These are phyloP conservation scores for Mrakia frigida DNA, from an alignment of 768 basidiomycete species.

Conservation along the genomic window DNA sequence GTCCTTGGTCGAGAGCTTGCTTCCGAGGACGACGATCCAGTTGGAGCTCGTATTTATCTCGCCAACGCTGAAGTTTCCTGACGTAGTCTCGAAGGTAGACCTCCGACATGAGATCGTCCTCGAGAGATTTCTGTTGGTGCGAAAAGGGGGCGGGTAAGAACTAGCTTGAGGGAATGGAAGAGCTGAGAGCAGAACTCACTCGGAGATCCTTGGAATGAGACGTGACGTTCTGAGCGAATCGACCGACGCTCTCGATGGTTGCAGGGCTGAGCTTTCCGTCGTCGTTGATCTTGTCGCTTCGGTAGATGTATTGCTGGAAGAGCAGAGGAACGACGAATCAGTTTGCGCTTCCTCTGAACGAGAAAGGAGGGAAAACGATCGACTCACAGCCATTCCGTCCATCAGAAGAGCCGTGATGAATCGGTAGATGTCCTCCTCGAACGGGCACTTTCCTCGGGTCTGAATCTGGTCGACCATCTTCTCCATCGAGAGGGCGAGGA, in stretches of 20 bases:
- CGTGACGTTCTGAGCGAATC: constrained; percentile 32
- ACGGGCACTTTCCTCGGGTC: constrained; percentile 75
- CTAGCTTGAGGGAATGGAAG: neutral
- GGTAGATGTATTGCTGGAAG: constrained; percentile 45
- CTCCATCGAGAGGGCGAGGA: constrained; percentile 90
- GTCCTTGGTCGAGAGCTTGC: constrained; percentile 77
- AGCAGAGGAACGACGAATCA: neutral
- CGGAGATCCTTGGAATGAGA: constrained; percentile 7
- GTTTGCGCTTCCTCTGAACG: neutral
- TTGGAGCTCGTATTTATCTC: constrained; percentile 77
- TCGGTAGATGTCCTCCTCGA: constrained; percentile 92
- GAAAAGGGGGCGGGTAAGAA: neutral
- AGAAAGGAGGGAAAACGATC: neutral
- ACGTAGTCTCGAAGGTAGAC: constrained; percentile 83
- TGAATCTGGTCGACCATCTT: constrained; percentile 93
- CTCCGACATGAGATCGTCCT: constrained; percentile 78
- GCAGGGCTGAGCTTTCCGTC: constrained; percentile 43
- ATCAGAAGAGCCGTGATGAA: constrained; percentile 60
- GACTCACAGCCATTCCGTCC: constrained; percentile 26
- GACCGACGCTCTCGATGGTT: constrained; percentile 45
- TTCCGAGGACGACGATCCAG: constrained; percentile 76
- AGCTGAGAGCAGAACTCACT: neutral
- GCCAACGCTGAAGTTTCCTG: constrained; percentile 81
- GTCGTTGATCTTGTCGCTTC: constrained; percentile 43
- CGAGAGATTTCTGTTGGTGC: constrained; percentile 66